These are phyloP conservation scores for Colletotrichum sojae DNA, from an alignment of 2,329 filamentous ascomycete genomes.

Conservation along the genomic window DNA sequence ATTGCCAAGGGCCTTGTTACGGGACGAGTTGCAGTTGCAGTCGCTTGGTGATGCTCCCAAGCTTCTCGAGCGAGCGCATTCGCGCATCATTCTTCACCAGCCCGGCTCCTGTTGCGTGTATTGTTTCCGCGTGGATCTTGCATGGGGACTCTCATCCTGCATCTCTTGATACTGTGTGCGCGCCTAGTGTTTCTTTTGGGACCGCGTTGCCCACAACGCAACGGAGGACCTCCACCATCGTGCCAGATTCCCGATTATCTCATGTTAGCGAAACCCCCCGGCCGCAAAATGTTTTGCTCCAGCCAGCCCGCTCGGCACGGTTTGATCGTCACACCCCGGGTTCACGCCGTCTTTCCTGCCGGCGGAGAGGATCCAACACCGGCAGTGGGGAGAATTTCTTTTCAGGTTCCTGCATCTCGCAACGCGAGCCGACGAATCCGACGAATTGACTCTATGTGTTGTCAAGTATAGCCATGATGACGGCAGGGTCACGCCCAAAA, in stretches of 20 bases:
- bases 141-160: neutral
- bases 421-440: neutral
- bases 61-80: neutral
- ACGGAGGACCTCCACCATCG: conserved; percentile 10
- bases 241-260: conserved; percentile 27
- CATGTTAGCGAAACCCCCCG: conserved; percentile 1
- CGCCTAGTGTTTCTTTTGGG: neutral
- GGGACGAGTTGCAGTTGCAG: conserved; percentile 26
- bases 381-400: no score
- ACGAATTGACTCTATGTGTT: neutral
- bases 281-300: conserved; percentile 21
- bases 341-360: conserved; percentile 22
- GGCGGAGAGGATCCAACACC: conserved; percentile 28
- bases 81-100: neutral
- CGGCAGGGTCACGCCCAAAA: neutral
- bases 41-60: conserved; percentile 25
- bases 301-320: conserved; percentile 32
- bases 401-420: neutral
- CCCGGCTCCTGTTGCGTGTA: conserved; percentile 13
- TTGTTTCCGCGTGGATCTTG: conserved; percentile 20
- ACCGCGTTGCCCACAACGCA: conserved; percentile 9
- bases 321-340: conserved; percentile 36
- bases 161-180: neutral
- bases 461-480: conserved; percentile 10
- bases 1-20: neutral